Percentiles rank a stretch among this genome's conserved stretches.
phyloP scores from a whole-genome alignment of 2,329 filamentous ascomycete species.

The Ceratocystis cacaofunesta region DNA sequence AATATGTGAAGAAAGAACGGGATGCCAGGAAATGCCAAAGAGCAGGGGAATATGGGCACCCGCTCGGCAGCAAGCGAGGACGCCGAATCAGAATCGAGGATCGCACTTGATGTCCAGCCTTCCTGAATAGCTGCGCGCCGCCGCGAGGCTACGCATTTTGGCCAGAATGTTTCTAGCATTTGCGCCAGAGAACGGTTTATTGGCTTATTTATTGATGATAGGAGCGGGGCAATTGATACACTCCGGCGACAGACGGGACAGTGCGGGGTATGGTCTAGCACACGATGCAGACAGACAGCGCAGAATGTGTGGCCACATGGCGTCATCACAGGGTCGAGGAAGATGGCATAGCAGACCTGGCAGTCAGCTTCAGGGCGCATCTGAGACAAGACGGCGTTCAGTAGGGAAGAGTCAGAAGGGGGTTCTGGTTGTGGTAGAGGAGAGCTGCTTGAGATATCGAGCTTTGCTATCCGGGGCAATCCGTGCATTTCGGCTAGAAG shows the following conservation, averaged over 20 bases:
- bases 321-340: conserved; percentile 71
- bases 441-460: background rate
- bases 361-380: conserved; percentile 65
- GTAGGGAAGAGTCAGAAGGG: background rate
- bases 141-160: conserved; percentile 46
- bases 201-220: conserved; percentile 29
- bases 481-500: conserved; percentile 2
- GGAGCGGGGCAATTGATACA: conserved; percentile 36
- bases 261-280: conserved; percentile 59
- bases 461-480: background rate
- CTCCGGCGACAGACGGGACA: conserved; percentile 68
- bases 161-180: conserved; percentile 55
- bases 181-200: conserved; percentile 48
- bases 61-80: conserved; percentile 26
- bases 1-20: conserved; percentile 84
- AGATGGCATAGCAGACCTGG: conserved; percentile 71
- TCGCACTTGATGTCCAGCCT: conserved; percentile 32
- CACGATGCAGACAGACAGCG: conserved; percentile 58
- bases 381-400: conserved; percentile 45
- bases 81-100: conserved; percentile 30
- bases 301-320: conserved; percentile 85
- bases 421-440: background rate
- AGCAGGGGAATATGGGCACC: conserved; percentile 66
- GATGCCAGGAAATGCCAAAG: conserved; percentile 66
- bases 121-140: conserved; percentile 41